phyloP scores from a whole-genome alignment of 1,284 basidiomycete genomes.

The Ustilago cynodontis region DNA sequence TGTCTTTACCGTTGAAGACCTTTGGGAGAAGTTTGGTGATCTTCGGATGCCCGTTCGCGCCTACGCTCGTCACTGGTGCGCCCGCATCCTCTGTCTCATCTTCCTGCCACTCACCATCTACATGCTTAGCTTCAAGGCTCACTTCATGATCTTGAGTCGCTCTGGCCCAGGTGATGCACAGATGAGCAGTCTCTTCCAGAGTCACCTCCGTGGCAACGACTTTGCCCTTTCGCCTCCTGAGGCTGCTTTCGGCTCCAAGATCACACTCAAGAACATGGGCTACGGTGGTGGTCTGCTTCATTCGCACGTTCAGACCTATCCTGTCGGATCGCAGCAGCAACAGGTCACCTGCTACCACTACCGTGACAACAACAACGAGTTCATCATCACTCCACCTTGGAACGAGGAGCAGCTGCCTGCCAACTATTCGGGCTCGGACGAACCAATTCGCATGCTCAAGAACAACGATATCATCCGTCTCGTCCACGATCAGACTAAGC shows the following conservation, averaged over 20 bases:
- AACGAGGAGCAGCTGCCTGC: slow-evolving; percentile 71
- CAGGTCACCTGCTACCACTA: slow-evolving; percentile 99
- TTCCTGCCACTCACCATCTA: slow-evolving; percentile 90
- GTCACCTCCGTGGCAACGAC: slow-evolving; percentile 93
- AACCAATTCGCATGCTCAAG: slow-evolving; percentile 75
- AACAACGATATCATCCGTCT: slow-evolving; percentile 86
- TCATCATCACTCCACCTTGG: slow-evolving; percentile 85
- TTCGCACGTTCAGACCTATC: slow-evolving; percentile 94
- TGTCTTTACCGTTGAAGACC: slow-evolving; percentile 94
- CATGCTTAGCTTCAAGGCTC: slow-evolving; percentile 93
- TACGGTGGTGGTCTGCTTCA: slow-evolving; percentile 96
- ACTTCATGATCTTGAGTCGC: slow-evolving; percentile 92
- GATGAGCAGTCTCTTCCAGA: slow-evolving; percentile 98
- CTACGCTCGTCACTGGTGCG: slow-evolving; percentile 91
- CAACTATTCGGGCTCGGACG: slow-evolving; percentile 41
- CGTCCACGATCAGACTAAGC: slow-evolving; percentile 82
- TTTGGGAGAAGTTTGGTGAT: slow-evolving; percentile 99
- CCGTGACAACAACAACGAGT: slow-evolving; percentile 98
- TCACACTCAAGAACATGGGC: slow-evolving; percentile 97
- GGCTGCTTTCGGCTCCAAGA: slow-evolving; percentile 86
- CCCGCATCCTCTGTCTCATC: slow-evolving; percentile 87
- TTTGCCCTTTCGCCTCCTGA: slow-evolving; percentile 78
- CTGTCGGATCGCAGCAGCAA: slow-evolving; percentile 91
- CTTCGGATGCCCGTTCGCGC: slow-evolving; percentile 86
- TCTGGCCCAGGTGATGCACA: slow-evolving; percentile 96